phyloP scores from a whole-genome alignment of 805 yeast species.

The Schwanniomyces occidentalis region DNA sequence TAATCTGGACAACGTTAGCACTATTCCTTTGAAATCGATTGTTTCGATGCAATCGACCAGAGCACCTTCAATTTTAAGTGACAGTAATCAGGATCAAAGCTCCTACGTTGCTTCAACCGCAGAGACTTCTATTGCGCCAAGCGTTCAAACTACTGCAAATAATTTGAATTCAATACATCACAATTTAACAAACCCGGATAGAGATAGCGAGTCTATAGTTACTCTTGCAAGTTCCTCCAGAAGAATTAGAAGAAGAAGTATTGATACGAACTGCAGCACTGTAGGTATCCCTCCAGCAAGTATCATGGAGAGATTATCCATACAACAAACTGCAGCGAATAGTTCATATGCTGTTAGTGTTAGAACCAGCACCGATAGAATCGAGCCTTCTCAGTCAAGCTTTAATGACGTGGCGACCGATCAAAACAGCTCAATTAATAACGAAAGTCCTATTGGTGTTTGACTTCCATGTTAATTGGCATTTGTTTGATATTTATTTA shows the following conservation, averaged over 20 bases:
- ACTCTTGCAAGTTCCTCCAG: constrained; percentile 44
- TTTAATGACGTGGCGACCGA: constrained; percentile 5
- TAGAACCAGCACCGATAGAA: constrained; percentile 8
- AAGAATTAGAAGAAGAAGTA: constrained; percentile 39
- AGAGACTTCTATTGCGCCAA: constrained; percentile 52
- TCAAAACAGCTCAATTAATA: neutral
- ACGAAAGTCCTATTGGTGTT: too few species aligned
- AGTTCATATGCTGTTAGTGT: constrained; percentile 21
- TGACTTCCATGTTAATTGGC: too few species aligned
- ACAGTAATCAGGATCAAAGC: constrained; percentile 25
- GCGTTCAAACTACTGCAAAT: constrained; percentile 16
- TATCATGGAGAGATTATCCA: constrained; percentile 54
- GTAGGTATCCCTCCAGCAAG: constrained; percentile 76
- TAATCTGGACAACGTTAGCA: constrained; percentile 43
- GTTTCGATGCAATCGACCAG: constrained; percentile 41
- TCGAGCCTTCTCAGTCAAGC: constrained; percentile 9
- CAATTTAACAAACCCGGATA: constrained; percentile 18
- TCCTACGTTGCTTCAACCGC: constrained; percentile 47
- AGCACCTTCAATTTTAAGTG: constrained; percentile 41
- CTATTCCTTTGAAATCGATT: constrained; percentile 49
- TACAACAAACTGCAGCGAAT: constrained; percentile 30
- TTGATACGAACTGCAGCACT: constrained; percentile 61
- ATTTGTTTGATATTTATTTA: too few species aligned
- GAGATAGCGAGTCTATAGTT: constrained; percentile 44
- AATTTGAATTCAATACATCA: constrained; percentile 2